These are phyloP conservation scores for Neurospora sp. DNA, from an alignment of 495 filamentous ascomycete genomes.

Conservation along the genomic window DNA sequence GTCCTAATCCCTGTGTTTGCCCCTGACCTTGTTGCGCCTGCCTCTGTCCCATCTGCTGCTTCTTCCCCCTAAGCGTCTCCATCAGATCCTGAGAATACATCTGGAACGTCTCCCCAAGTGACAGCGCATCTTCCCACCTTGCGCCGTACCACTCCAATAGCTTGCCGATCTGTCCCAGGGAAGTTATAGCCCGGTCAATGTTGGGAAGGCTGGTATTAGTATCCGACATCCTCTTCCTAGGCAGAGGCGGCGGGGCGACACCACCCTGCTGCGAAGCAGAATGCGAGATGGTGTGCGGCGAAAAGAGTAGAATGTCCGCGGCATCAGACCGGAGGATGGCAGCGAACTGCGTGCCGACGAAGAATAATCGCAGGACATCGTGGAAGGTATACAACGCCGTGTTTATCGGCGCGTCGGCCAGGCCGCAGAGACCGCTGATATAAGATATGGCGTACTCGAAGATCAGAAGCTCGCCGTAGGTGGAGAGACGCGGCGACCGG, in stretches of 20 bases:
- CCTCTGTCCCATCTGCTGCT: slow-evolving; percentile 4
- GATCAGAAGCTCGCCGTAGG: slow-evolving; percentile 62
- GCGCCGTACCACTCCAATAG: slow-evolving; percentile 39
- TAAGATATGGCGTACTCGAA: slow-evolving; percentile 77
- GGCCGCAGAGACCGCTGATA: slow-evolving; percentile 46
- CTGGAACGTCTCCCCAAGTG: slow-evolving; percentile 35
- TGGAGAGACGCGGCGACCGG: slow-evolving; percentile 48
- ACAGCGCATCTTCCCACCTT: slow-evolving; percentile 37
- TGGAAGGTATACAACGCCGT: slow-evolving; percentile 59
- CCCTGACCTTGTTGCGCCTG: neutral
- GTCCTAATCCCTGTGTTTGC: slow-evolving; percentile 5
- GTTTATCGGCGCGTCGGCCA: slow-evolving; percentile 39
- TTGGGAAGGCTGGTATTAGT: slow-evolving; percentile 24
- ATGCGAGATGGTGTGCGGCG: slow-evolving; percentile 19
- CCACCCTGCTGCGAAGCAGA: slow-evolving; percentile 14
- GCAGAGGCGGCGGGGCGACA: slow-evolving; percentile 19
- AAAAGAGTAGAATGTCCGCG: slow-evolving; percentile 36
- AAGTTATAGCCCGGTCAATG: slow-evolving; percentile 33
- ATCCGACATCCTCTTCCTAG: slow-evolving; percentile 19
- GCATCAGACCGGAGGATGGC: slow-evolving; percentile 48
- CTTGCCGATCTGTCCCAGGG: slow-evolving; percentile 31
- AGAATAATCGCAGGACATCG: slow-evolving; percentile 61
- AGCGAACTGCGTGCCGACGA: slow-evolving; percentile 59
- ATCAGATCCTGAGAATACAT: slow-evolving; percentile 24
- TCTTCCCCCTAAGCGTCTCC: slow-evolving; percentile 21